Evolutionary conservation across 129 eudicot genomes (phyloP).

Genomic region (Ambrosia trifida): DNA sequence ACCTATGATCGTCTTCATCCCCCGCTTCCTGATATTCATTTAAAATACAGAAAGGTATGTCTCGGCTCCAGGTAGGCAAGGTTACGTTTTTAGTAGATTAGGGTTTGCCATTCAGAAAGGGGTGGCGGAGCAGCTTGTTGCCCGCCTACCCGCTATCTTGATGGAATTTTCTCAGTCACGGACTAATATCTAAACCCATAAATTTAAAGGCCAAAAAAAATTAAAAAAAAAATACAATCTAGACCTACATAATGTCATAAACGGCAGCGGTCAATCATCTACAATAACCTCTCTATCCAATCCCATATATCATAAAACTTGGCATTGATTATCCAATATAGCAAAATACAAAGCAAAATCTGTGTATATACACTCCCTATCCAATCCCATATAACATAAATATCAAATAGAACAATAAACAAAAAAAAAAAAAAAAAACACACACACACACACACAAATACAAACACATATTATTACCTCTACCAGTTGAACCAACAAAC

Average conservation of each 20-base stretch:
- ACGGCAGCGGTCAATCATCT: neutral
- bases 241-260: too few species aligned
- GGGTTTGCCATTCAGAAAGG: too few species aligned
- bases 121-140: too few species aligned
- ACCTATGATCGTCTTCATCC: conserved; percentile 2
- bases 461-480: conserved; percentile 46
- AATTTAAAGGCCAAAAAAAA: too few species aligned
- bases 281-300: neutral
- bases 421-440: neutral
- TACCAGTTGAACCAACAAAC: conserved; percentile 43
- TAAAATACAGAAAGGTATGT: too few species aligned
- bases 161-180: too few species aligned
- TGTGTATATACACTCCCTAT: neutral
- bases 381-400: neutral
- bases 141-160: too few species aligned
- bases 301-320: too few species aligned
- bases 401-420: neutral
- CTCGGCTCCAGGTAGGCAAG: too few species aligned
- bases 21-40: neutral
- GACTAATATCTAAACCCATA: neutral
- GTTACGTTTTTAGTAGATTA: too few species aligned
- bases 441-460: conserved; percentile 4
- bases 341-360: neutral
- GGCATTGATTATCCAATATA: too few species aligned
- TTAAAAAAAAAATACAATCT: too few species aligned